Conservation (phyloP, 2,329 filamentous ascomycete species). For the Penicillium sp. region DNA sequence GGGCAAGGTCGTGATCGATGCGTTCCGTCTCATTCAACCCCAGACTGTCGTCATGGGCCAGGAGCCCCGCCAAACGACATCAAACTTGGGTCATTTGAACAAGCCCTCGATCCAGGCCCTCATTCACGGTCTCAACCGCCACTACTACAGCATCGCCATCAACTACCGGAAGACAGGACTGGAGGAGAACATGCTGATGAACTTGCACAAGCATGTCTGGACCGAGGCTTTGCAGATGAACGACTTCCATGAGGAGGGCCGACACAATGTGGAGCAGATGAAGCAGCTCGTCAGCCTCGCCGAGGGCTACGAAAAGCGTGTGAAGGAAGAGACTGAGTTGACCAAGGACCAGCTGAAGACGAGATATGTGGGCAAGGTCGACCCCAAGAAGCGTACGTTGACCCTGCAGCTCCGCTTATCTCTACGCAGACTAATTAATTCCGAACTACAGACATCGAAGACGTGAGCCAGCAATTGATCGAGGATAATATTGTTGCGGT, state of each 20-base stretch:
- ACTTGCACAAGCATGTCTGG: conserved; percentile 99
- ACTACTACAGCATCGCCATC: conserved; percentile 99
- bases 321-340: conserved; percentile 97
- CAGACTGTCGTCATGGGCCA: conserved; percentile 98
- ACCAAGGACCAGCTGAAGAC: conserved; percentile 98
- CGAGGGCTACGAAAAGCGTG: conserved; percentile 96
- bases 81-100: conserved; percentile 95
- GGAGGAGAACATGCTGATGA: conserved; percentile 99
- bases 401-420: neutral
- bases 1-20: conserved; percentile 98
- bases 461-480: conserved; percentile 93
- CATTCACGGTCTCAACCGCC: conserved; percentile 95
- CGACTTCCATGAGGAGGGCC: conserved; percentile 83
- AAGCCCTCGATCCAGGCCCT: conserved; percentile 99
- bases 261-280: conserved; percentile 83
- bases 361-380: conserved; percentile 96
- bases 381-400: conserved; percentile 87
- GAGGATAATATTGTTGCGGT: conserved; percentile 99
- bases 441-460: conserved; percentile 72
- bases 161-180: conserved; percentile 97
- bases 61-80: conserved; percentile 95
- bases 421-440: conserved; percentile 22
- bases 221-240: conserved; percentile 97
- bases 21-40: conserved; percentile 97
- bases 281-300: conserved; percentile 85